phyloP scores from a whole-genome alignment of 805 yeast species.

The Dipodascus geniculatus region DNA sequence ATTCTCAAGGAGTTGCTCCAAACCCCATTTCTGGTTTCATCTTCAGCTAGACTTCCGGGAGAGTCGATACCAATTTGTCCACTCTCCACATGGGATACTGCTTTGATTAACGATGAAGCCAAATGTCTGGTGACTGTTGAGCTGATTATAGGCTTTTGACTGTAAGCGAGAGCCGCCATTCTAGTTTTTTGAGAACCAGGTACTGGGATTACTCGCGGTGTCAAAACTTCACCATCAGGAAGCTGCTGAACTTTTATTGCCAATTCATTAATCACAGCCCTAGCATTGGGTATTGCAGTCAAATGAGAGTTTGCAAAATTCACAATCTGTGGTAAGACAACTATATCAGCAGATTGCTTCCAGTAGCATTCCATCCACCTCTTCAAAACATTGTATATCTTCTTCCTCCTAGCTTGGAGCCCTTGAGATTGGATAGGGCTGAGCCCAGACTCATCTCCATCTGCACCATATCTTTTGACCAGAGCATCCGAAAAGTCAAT shows the following conservation, averaged over 20 bases:
- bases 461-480: slow-evolving; percentile 33
- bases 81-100: not conserved
- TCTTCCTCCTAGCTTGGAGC: slow-evolving; percentile 30
- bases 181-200: slow-evolving; percentile 2
- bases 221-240: not conserved
- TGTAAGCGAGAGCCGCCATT: not conserved
- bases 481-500: slow-evolving; percentile 57
- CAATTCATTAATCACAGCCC: slow-evolving; percentile 12
- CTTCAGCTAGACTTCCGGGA: not conserved
- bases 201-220: slow-evolving; percentile 9
- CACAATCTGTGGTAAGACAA: slow-evolving; percentile 53
- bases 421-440: slow-evolving; percentile 31
- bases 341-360: slow-evolving; percentile 47
- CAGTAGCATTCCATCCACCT: slow-evolving; percentile 88
- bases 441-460: slow-evolving; percentile 34
- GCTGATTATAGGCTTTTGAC: not conserved
- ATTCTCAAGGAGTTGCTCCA: slow-evolving; percentile 3
- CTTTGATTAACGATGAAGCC: not conserved
- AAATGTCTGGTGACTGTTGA: not conserved
- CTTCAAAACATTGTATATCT: slow-evolving; percentile 58
- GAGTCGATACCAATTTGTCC: not conserved
- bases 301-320: slow-evolving; percentile 41
- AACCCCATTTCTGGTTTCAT: not conserved
- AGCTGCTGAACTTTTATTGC: slow-evolving; percentile 10
- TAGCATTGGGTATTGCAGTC: slow-evolving; percentile 10